These are phyloP conservation scores for Globisporangium paroecandrum DNA, from an alignment of 352 stramenopile species.

Conservation along the genomic window DNA sequence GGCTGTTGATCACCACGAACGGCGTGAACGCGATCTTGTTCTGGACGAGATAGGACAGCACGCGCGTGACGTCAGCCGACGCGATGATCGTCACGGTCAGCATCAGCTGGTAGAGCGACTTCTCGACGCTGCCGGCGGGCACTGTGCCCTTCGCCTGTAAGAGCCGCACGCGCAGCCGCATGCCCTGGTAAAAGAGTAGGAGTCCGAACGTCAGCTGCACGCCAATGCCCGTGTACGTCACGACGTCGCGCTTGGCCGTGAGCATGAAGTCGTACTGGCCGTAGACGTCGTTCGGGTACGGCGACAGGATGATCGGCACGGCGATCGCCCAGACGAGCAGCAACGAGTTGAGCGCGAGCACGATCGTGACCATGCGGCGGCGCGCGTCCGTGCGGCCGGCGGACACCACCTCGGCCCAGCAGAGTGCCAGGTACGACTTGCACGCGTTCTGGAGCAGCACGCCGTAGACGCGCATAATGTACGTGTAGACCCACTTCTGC, in stretches of 20 bases:
- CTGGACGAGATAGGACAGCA: slow-evolving; percentile 54
- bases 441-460: slow-evolving; percentile 71
- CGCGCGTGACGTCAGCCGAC: slow-evolving; percentile 63
- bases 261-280: slow-evolving; percentile 68
- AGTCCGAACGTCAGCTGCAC: slow-evolving; percentile 66
- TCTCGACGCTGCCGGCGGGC: slow-evolving; percentile 60
- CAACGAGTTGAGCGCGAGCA: slow-evolving; percentile 54
- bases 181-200: slow-evolving; percentile 69
- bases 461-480: slow-evolving; percentile 61
- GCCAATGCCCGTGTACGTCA: slow-evolving; percentile 57
- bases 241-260: slow-evolving; percentile 38
- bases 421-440: slow-evolving; percentile 80
- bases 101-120: slow-evolving; percentile 79
- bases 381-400: slow-evolving; percentile 60
- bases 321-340: slow-evolving; percentile 59
- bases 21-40: slow-evolving; percentile 55
- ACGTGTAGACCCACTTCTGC: slow-evolving; percentile 62
- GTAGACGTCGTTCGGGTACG: slow-evolving; percentile 51
- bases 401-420: slow-evolving; percentile 79
- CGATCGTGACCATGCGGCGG: slow-evolving; percentile 46
- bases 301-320: slow-evolving; percentile 46
- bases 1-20: slow-evolving; percentile 70
- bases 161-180: slow-evolving; percentile 66
- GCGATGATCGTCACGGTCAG: slow-evolving; percentile 80
- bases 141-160: slow-evolving; percentile 70